Evolutionary conservation across 805 yeast genomes (phyloP).

Genomic region (Ogataea pilisensis): DNA sequence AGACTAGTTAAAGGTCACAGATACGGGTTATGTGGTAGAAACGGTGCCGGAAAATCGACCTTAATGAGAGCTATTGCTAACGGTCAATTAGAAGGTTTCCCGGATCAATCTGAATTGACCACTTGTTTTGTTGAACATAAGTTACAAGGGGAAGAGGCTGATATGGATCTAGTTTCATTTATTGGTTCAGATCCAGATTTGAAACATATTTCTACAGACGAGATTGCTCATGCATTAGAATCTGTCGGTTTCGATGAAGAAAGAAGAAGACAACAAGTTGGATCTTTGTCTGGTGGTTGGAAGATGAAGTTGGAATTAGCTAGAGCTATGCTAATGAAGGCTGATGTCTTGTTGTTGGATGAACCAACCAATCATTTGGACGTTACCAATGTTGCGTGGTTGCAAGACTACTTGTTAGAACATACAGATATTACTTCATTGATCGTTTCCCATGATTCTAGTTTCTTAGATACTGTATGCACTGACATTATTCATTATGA

Average conservation of each 20-base stretch:
- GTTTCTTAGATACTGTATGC: constrained; percentile 92
- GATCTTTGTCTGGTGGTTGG: constrained; percentile 98
- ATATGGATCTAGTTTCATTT: constrained; percentile 80
- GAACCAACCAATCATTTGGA: constrained; percentile 99
- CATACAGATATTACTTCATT: constrained; percentile 88
- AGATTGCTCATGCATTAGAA: constrained; percentile 69
- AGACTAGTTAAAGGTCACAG: constrained; percentile 91
- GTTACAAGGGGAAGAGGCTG: constrained; percentile 91
- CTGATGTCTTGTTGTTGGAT: constrained; percentile 89
- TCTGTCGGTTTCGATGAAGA: constrained; percentile 91
- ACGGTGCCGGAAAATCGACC: constrained; percentile 98
- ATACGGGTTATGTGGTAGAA: constrained; percentile 96
- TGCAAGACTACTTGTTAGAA: constrained; percentile 77
- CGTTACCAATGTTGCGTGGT: constrained; percentile 90
- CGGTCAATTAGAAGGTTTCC: constrained; percentile 97
- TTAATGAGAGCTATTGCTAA: constrained; percentile 94
- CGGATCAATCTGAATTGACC: constrained; percentile 76
- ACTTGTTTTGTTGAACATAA: constrained; percentile 98
- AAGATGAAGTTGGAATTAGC: constrained; percentile 98
- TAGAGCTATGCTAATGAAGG: constrained; percentile 97
- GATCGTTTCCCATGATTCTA: constrained; percentile 97
- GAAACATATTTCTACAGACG: constrained; percentile 55
- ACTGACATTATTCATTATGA: constrained; percentile 97
- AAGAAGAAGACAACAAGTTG: constrained; percentile 86
- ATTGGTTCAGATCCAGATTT: constrained; percentile 88